These are phyloP conservation scores for Ustilago trichophora DNA, from an alignment of 1,284 basidiomycete genomes.

Conservation along the genomic window DNA sequence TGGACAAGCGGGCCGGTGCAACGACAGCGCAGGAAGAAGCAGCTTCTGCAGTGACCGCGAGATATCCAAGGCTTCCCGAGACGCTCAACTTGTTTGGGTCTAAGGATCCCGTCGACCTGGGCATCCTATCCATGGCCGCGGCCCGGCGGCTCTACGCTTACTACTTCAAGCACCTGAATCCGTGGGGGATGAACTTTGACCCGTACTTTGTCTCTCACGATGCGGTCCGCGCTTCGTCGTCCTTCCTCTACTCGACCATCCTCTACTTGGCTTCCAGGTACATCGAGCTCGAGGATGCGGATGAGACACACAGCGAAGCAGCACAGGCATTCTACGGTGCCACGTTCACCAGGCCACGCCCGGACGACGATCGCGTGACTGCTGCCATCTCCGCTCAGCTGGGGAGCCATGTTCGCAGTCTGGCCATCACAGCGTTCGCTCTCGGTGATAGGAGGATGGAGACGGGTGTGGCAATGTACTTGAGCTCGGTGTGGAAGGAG, in stretches of 20 bases:
- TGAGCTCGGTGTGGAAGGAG: constrained; percentile 50
- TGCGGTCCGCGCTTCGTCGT: constrained; percentile 32
- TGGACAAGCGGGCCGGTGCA: constrained; percentile 30
- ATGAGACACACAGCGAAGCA: constrained; percentile 2
- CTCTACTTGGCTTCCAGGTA: constrained; percentile 42
- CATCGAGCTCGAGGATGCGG: constrained; percentile 32
- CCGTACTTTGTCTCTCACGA: constrained; percentile 38
- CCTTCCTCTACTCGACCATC: constrained; percentile 42
- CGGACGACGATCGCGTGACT: constrained; percentile 27
- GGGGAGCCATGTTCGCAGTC: constrained; percentile 32
- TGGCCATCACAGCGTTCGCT: constrained; percentile 37
- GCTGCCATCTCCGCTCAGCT: constrained; percentile 24
- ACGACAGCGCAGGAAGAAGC: constrained; percentile 21
- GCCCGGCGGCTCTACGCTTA: constrained; percentile 35
- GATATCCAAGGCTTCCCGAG: constrained; percentile 33
- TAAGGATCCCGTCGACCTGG: constrained; percentile 37
- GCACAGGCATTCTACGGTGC: constrained; percentile 5
- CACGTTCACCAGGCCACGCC: constrained; percentile 7
- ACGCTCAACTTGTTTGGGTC: constrained; percentile 30
- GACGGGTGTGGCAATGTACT: constrained; percentile 41
- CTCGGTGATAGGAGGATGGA: constrained; percentile 40
- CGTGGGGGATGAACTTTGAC: constrained; percentile 48
- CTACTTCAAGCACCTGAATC: constrained; percentile 43
- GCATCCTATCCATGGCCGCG: constrained; percentile 34
- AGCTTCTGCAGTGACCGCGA: constrained; percentile 22